Percentiles rank a stretch among this genome's conserved stretches.
These are phyloP conservation scores for Lactifluus hygrophoroides DNA, from an alignment of 768 basidiomycete species.

Conservation along the genomic window DNA sequence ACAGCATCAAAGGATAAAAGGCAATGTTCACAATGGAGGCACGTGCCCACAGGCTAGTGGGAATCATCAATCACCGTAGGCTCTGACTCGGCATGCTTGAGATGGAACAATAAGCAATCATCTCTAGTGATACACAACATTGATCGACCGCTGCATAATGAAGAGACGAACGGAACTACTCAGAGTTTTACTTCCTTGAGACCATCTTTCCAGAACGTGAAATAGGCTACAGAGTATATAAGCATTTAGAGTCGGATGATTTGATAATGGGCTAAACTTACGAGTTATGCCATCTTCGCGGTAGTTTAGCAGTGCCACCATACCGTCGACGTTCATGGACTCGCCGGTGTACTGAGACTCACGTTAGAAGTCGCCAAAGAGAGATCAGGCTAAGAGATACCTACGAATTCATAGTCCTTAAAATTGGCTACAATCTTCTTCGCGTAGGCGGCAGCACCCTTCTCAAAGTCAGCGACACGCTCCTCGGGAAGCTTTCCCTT, in stretches of 20 bases:
- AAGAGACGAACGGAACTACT: constrained; percentile 19
- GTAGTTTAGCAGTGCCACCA: constrained; percentile 94
- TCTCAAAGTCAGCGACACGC: constrained; percentile 69
- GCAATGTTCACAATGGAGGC: too few relatives aligned
- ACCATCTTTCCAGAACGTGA: constrained; percentile 96
- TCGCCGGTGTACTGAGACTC: constrained; percentile 56
- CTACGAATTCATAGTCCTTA: constrained; percentile 89
- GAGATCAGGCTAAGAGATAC: constrained; percentile 24
- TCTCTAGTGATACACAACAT: constrained; percentile 9
- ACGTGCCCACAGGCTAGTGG: neutral
- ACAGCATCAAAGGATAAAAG: too few relatives aligned
- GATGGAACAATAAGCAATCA: neutral
- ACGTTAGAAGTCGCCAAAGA: constrained; percentile 1
- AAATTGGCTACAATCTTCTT: constrained; percentile 89
- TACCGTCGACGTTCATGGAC: constrained; percentile 77
- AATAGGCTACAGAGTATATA: constrained; percentile 48
- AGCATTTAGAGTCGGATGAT: constrained; percentile 1
- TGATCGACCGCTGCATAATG: constrained; percentile 11
- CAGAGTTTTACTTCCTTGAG: constrained; percentile 72
- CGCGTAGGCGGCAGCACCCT: constrained; percentile 62
- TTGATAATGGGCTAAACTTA: constrained; percentile 32
- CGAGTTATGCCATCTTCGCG: constrained; percentile 80
- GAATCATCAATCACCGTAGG: neutral
- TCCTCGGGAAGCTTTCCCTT: constrained; percentile 58
- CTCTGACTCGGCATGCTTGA: neutral